A percentile compares a stretch with the other conserved stretches of the same genome.
Evolutionary conservation across 805 yeast genomes (phyloP).

Genomic region (Naumovozyma dairenensis): DNA sequence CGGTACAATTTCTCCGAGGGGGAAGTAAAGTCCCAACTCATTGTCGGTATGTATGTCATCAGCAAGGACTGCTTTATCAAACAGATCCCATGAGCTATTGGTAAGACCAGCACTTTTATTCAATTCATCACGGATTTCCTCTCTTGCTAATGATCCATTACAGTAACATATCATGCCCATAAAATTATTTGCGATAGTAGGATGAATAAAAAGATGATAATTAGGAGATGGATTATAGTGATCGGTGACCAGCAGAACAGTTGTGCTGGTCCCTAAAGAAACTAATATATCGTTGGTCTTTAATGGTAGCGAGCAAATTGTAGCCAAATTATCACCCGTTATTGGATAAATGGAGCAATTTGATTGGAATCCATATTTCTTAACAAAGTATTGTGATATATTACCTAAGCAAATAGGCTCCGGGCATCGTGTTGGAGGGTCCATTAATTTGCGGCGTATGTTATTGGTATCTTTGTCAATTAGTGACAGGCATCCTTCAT

Average conservation of each 20-base stretch:
- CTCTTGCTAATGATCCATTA: slow-evolving; percentile 84
- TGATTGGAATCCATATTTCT: slow-evolving; percentile 51
- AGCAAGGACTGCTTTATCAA: slow-evolving; percentile 37
- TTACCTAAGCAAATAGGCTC: slow-evolving; percentile 34
- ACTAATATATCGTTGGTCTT: slow-evolving; percentile 66
- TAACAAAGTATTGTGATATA: slow-evolving; percentile 50
- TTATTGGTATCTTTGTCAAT: slow-evolving; percentile 11
- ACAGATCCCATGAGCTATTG: slow-evolving; percentile 46
- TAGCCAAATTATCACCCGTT: slow-evolving; percentile 89
- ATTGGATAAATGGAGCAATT: slow-evolving; percentile 60
- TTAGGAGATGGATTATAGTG: slow-evolving; percentile 67
- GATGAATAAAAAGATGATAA: slow-evolving; percentile 81
- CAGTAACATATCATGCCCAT: slow-evolving; percentile 96
- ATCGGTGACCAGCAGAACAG: slow-evolving; percentile 73
- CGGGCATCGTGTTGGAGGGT: slow-evolving; percentile 33
- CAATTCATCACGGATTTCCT: slow-evolving; percentile 54
- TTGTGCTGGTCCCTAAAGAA: slow-evolving; percentile 87
- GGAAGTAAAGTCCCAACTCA: slow-evolving; percentile 72
- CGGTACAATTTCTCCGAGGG: slow-evolving; percentile 86
- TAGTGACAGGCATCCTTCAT: slow-evolving; percentile 43
- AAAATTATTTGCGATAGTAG: slow-evolving; percentile 61
- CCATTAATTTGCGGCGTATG: slow-evolving; percentile 26
- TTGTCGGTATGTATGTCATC: slow-evolving; percentile 32
- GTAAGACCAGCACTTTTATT: slow-evolving; percentile 30
- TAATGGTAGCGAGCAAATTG: slow-evolving; percentile 74